Evolutionary conservation across 208 protist species (phyloP).

Genomic region (Leishmania turanica): DNA sequence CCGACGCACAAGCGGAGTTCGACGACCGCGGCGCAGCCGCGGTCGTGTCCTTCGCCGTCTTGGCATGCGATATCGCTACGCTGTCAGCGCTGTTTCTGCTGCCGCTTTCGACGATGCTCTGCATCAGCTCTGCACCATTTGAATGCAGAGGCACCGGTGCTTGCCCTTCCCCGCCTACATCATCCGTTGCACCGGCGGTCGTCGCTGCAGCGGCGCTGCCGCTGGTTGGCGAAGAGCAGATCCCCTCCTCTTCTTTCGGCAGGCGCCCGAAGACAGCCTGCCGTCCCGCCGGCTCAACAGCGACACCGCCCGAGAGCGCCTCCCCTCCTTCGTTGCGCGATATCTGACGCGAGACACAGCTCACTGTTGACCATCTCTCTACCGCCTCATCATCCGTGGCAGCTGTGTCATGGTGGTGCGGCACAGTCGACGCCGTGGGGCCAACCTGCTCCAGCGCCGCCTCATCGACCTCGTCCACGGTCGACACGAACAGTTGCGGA

Average conservation of each 20-base stretch:
- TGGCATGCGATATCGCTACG: neutral
- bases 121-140: neutral
- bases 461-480: conserved; percentile 21
- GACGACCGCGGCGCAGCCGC: neutral
- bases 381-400: neutral
- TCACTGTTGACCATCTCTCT: neutral
- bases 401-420: neutral
- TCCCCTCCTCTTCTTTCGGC: neutral
- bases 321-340: neutral
- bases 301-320: neutral
- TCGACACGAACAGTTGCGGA: conserved; percentile 21
- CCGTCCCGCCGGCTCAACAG: neutral
- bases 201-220: neutral
- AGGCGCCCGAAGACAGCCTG: neutral
- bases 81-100: neutral
- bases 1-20: neutral
- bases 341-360: too few relatives aligned
- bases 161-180: neutral
- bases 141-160: neutral
- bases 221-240: neutral
- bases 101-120: neutral
- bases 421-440: neutral
- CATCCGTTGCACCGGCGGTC: neutral
- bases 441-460: conserved; percentile 4
- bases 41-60: neutral